Evolutionary conservation across 2,329 filamentous ascomycete genomes (phyloP).

Genomic region (Ophiostoma sp.): DNA sequence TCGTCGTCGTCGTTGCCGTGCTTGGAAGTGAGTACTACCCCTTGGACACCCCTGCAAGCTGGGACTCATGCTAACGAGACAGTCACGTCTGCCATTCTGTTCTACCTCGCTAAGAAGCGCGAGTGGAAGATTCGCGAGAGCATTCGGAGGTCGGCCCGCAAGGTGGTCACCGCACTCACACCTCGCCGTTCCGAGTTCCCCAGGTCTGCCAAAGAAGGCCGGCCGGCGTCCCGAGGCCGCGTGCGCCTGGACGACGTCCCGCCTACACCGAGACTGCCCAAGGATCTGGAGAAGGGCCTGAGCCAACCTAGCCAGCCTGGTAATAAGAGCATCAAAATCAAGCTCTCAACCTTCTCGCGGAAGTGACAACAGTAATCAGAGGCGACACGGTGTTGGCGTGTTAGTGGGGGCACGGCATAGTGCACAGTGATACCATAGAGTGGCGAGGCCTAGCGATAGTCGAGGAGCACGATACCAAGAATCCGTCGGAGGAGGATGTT

Average conservation of each 20-base stretch:
- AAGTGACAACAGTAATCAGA: constrained; percentile 27
- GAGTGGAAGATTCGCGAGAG: constrained; percentile 75
- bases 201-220: constrained; percentile 47
- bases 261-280: constrained; percentile 51
- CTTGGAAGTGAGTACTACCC: constrained; percentile 54
- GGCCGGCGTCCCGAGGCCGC: constrained; percentile 36
- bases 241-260: constrained; percentile 52
- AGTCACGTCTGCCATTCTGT: constrained; percentile 64
- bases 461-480: not conserved
- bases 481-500: not conserved
- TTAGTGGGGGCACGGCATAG: not conserved
- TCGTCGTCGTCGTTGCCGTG: constrained; percentile 61
- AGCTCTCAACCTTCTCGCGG: constrained; percentile 29
- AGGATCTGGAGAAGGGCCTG: constrained; percentile 56
- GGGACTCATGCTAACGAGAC: not conserved
- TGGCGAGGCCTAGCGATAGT: no score
- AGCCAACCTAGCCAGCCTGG: constrained; percentile 32
- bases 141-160: constrained; percentile 61
- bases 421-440: no score
- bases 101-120: constrained; percentile 75
- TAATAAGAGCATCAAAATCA: constrained; percentile 20
- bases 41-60: not conserved
- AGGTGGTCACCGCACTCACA: constrained; percentile 57
- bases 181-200: constrained; percentile 58
- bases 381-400: no score